These are phyloP conservation scores for Cardamine chenopodiifolia DNA, from an alignment of 345 rosid species.

Conservation along the genomic window DNA sequence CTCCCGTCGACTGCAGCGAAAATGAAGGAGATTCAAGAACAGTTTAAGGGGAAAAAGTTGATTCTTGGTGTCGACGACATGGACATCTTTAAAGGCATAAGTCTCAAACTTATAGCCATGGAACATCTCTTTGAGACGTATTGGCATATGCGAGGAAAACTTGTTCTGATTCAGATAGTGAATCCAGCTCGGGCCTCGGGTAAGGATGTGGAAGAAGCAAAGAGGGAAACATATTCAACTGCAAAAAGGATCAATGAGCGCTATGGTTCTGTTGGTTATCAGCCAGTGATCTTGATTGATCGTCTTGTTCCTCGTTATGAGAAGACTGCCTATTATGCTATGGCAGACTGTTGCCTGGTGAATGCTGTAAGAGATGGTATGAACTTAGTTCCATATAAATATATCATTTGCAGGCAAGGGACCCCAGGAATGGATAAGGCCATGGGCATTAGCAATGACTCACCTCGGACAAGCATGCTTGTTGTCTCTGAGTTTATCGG, in stretches of 20 bases:
- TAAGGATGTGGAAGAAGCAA: constrained; percentile 78
- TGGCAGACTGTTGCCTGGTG: constrained; percentile 80
- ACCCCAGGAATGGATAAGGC: constrained; percentile 62
- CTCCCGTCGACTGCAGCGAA: constrained; percentile 62
- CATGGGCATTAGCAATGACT: constrained; percentile 44
- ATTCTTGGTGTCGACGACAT: constrained; percentile 82
- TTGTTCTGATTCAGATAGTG: constrained; percentile 75
- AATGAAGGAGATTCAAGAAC: constrained; percentile 60
- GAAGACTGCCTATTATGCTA: constrained; percentile 79
- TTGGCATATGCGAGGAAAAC: constrained; percentile 58
- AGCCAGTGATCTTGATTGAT: constrained; percentile 71
- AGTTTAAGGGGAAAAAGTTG: constrained; percentile 62
- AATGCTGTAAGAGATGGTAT: constrained; percentile 88
- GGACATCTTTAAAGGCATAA: constrained; percentile 87
- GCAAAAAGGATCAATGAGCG: constrained; percentile 64
- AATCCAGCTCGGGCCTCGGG: constrained; percentile 79
- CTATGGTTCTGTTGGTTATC: constrained; percentile 60
- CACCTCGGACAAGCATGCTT: constrained; percentile 72
- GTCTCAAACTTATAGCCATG: constrained; percentile 69
- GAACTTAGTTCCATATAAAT: constrained; percentile 83
- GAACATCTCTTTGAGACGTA: constrained; percentile 68
- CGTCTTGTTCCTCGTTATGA: constrained; percentile 72
- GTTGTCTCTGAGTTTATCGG: constrained; percentile 85
- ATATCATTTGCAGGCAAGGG: constrained; percentile 79
- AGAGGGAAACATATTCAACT: constrained; percentile 60